A percentile compares a stretch with the other conserved stretches of the same genome.
phyloP scores from a whole-genome alignment of 202 grass and related monocot species.

The Bolboschoenoplectus hybrid region DNA sequence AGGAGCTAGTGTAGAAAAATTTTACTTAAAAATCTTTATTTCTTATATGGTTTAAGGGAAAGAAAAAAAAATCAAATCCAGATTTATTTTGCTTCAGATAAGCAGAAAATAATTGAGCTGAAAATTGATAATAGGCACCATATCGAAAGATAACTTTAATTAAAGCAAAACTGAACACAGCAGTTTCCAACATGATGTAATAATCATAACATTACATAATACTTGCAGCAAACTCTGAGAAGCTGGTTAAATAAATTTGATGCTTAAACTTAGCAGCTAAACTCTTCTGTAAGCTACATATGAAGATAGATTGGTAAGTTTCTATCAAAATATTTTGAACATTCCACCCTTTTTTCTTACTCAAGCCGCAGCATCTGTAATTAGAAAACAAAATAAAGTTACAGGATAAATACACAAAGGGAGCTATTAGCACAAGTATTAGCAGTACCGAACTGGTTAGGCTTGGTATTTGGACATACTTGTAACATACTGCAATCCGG shows the following conservation, averaged over 20 bases:
- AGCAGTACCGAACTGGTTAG: not conserved
- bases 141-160: not conserved
- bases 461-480: not conserved
- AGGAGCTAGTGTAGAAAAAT: not conserved
- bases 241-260: not conserved
- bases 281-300: not conserved
- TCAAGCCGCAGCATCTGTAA: conserved; percentile 11
- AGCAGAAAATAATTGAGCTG: not conserved
- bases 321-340: not conserved
- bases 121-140: not conserved
- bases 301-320: not conserved
- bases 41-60: not conserved
- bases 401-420: not conserved
- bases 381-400: not conserved
- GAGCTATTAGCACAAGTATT: conserved; percentile 1
- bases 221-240: not conserved
- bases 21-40: not conserved
- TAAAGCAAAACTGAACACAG: conserved; percentile 8
- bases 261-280: not conserved
- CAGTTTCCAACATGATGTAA: not conserved
- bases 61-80: not conserved
- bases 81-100: not conserved
- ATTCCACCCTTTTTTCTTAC: not conserved
- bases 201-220: conserved; percentile 16
- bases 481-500: not conserved